Percentiles rank a stretch among this genome's conserved stretches.
These are phyloP conservation scores for Tetrapisispora namnaoensis DNA, from an alignment of 805 yeast genomes.

Conservation along the genomic window DNA sequence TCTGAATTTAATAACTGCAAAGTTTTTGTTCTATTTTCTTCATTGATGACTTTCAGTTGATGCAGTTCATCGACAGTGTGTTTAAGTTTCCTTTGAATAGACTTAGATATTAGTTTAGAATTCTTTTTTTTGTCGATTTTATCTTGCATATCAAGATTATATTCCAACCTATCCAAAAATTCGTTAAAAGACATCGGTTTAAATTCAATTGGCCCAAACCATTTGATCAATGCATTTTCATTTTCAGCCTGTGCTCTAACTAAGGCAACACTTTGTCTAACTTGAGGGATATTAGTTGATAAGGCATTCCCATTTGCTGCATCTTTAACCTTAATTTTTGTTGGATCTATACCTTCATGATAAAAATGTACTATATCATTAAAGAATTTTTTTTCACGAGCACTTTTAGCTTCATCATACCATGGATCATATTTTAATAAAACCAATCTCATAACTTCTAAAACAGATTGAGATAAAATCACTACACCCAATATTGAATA, in stretches of 20 bases:
- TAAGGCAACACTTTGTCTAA: constrained; percentile 30
- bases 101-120: background rate
- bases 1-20: background rate
- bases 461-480: constrained; percentile 42
- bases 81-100: constrained; percentile 7
- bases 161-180: constrained; percentile 27
- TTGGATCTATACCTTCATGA: constrained; percentile 30
- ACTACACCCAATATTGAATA: constrained; percentile 37
- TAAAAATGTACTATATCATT: constrained; percentile 27
- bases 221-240: constrained; percentile 37
- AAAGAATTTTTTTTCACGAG: constrained; percentile 35
- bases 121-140: constrained; percentile 16
- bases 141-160: constrained; percentile 23
- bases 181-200: constrained; percentile 41
- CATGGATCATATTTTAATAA: constrained; percentile 52
- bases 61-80: constrained; percentile 12
- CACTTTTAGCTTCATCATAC: constrained; percentile 54
- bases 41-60: constrained; percentile 10
- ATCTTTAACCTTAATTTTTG: constrained; percentile 27
- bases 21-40: constrained; percentile 9
- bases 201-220: constrained; percentile 60
- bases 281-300: constrained; percentile 24
- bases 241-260: constrained; percentile 40
- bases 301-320: constrained; percentile 22
- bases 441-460: constrained; percentile 44